phyloP scores from a whole-genome alignment of 208 protist genomes.

The Histomonas meleagridis region DNA sequence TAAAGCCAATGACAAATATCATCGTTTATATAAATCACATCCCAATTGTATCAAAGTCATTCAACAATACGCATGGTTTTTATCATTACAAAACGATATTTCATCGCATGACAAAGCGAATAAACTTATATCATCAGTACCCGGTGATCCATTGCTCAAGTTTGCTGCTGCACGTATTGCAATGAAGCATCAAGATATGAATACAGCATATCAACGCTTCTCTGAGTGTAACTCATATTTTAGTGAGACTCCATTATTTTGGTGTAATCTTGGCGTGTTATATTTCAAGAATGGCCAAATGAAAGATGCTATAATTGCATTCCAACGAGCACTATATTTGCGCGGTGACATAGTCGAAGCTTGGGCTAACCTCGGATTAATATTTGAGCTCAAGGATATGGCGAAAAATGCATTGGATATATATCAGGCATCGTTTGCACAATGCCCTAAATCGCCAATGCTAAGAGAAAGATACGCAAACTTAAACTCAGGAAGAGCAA shows the following conservation, averaged over 20 bases:
- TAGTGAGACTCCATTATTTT: not conserved
- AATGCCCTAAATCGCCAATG: not conserved
- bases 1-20: not conserved
- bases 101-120: not conserved
- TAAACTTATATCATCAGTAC: not conserved
- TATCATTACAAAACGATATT: not conserved
- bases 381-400: not conserved
- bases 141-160: not conserved
- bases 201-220: not conserved
- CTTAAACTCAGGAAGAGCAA: not conserved
- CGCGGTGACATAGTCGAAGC: not conserved
- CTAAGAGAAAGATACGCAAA: not conserved
- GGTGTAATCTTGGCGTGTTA: not conserved
- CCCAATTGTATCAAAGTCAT: not conserved
- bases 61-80: constrained; percentile 3
- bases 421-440: not conserved
- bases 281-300: constrained; percentile 29
- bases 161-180: not conserved
- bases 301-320: not conserved
- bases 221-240: not conserved
- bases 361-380: not conserved
- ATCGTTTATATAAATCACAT: not conserved
- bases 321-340: not conserved
- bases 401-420: not conserved
- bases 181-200: not conserved